Conservation (phyloP, 2,329 filamentous ascomycete species). For the Ceratocystis diversiconidia region DNA sequence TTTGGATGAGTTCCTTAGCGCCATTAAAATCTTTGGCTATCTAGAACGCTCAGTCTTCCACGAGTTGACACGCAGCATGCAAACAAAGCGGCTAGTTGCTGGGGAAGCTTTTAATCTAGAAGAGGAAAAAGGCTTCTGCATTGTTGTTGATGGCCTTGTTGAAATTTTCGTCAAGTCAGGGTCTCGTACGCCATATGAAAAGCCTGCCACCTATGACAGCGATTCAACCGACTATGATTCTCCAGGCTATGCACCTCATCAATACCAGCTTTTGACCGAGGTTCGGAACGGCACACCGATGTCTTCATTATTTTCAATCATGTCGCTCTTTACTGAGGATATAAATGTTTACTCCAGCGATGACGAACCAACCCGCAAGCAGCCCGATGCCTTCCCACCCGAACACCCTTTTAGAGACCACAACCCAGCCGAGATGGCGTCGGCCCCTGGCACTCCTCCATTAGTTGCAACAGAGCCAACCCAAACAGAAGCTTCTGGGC, state of each 20-base stretch:
- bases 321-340: constrained; percentile 93
- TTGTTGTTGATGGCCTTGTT: constrained; percentile 90
- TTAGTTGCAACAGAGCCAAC: neutral
- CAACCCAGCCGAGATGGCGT: constrained; percentile 2
- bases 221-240: constrained; percentile 54
- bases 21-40: constrained; percentile 98
- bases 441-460: constrained; percentile 16
- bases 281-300: constrained; percentile 96
- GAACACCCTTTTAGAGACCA: neutral
- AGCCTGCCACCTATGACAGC: constrained; percentile 23
- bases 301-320: constrained; percentile 94
- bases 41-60: constrained; percentile 94
- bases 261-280: constrained; percentile 89
- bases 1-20: constrained; percentile 91
- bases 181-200: constrained; percentile 29
- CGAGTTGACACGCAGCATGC: constrained; percentile 94
- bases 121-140: constrained; percentile 94
- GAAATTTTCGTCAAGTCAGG: constrained; percentile 97
- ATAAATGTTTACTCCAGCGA: constrained; percentile 66
- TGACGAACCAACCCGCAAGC: constrained; percentile 27
- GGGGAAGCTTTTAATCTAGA: constrained; percentile 90
- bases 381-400: constrained; percentile 3
- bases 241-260: constrained; percentile 48
- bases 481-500: neutral
- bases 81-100: constrained; percentile 88